A percentile compares a stretch with the other conserved stretches of the same genome.
Conservation (phyloP, 2,329 filamentous ascomycete genomes). For the Alternaria arbusti region DNA sequence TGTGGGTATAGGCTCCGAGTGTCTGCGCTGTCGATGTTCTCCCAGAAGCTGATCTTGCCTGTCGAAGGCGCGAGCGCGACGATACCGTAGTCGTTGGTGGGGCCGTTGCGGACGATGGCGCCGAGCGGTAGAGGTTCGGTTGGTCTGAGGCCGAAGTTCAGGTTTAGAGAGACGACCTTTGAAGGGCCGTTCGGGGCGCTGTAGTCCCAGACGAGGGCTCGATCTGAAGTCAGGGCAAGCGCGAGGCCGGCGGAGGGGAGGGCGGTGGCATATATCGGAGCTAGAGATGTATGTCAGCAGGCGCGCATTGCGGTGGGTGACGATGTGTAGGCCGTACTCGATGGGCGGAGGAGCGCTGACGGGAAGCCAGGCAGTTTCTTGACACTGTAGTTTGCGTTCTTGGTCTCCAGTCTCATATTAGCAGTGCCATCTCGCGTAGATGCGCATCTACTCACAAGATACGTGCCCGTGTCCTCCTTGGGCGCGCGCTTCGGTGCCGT, state of each 20-base stretch:
- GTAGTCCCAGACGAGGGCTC: constrained; percentile 93
- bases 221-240: constrained; percentile 77
- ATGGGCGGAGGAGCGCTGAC: constrained; percentile 72
- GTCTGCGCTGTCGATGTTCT: constrained; percentile 88
- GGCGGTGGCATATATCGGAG: constrained; percentile 52
- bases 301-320: constrained; percentile 9
- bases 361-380: constrained; percentile 85
- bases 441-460: constrained; percentile 61
- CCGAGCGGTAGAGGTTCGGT: constrained; percentile 80
- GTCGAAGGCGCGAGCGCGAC: constrained; percentile 83
- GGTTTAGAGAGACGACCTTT: constrained; percentile 74
- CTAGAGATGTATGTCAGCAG: constrained; percentile 32
- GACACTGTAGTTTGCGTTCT: constrained; percentile 83
- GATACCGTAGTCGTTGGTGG: constrained; percentile 80
- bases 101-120: constrained; percentile 78
- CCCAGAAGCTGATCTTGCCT: constrained; percentile 92
- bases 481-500: constrained; percentile 58
- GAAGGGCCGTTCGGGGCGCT: constrained; percentile 69
- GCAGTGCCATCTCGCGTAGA: background rate
- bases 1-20: constrained; percentile 84
- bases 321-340: constrained; percentile 60
- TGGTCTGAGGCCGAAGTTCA: constrained; percentile 74
- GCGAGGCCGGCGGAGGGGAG: constrained; percentile 71
- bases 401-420: constrained; percentile 63
- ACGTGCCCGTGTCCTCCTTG: constrained; percentile 71